phyloP scores from a whole-genome alignment of 192 early-diverging fungal species.

The Backusella tarrabulga region DNA sequence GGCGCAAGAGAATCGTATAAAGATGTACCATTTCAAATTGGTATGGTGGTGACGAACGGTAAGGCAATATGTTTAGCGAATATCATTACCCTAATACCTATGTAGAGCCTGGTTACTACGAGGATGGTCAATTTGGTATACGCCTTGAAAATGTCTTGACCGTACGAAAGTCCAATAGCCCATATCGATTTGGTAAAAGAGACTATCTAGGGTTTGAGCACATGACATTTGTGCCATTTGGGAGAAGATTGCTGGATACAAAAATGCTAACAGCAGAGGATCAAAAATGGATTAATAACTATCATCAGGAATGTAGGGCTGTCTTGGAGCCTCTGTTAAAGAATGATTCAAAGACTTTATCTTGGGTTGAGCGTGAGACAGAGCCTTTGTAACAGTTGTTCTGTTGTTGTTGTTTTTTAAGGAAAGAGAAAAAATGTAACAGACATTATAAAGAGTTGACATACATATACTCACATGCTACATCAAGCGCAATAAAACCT shows the following conservation, averaged over 20 bases:
- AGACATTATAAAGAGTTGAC: not conserved
- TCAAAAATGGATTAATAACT: conserved; percentile 83
- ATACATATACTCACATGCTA: not conserved
- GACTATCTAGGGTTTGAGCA: conserved; percentile 87
- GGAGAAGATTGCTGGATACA: conserved; percentile 73
- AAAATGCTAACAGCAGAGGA: conserved; percentile 67
- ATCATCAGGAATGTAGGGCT: conserved; percentile 72
- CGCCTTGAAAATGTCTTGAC: conserved; percentile 93
- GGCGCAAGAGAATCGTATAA: conserved; percentile 72
- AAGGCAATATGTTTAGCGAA: not conserved
- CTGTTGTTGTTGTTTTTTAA: not conserved
- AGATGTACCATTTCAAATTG: conserved; percentile 68
- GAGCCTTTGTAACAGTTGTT: conserved; percentile 39
- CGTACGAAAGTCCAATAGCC: conserved; percentile 64
- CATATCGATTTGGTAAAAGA: conserved; percentile 78
- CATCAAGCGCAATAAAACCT: not conserved
- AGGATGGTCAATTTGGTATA: conserved; percentile 93
- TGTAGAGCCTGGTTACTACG: conserved; percentile 91
- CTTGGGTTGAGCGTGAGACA: conserved; percentile 86
- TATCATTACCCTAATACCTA: not conserved
- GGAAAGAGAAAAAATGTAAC: not conserved
- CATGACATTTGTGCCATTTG: conserved; percentile 86
- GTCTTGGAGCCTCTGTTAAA: conserved; percentile 77
- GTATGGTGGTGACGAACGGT: conserved; percentile 94
- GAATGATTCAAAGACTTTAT: conserved; percentile 59